phyloP scores from a whole-genome alignment of 768 basidiomycete genomes.

The Saitozyma podzolica region DNA sequence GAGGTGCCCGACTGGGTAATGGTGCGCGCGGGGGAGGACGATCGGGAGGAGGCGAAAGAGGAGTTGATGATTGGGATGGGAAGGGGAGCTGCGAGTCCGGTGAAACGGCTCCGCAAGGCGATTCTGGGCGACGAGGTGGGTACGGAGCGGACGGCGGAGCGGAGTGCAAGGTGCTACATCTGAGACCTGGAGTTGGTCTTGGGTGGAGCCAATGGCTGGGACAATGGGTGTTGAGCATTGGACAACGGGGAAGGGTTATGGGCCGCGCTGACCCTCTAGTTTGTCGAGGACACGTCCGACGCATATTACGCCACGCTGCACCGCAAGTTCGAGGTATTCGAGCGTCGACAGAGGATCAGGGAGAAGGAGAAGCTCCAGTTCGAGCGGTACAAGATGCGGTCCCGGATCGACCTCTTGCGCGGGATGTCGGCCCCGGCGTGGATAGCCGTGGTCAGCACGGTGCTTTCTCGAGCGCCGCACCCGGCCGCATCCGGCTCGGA shows the following conservation, averaged over 20 bases:
- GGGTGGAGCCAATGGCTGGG: neutral
- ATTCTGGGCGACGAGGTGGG: conserved; percentile 66
- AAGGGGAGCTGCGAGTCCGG: conserved; percentile 9
- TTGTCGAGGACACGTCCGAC: conserved; percentile 71
- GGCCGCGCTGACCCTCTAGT: conserved; percentile 52
- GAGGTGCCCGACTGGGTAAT: conserved; percentile 58
- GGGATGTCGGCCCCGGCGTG: conserved; percentile 57
- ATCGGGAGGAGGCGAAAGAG: conserved; percentile 48
- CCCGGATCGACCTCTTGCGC: conserved; percentile 79
- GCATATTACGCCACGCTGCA: conserved; percentile 77
- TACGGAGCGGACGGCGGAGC: conserved; percentile 23
- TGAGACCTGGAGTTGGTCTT: neutral
- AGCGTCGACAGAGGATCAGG: conserved; percentile 77
- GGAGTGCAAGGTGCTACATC: neutral
- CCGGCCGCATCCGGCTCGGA: neutral
- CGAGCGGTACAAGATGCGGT: conserved; percentile 86
- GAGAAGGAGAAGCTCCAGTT: conserved; percentile 91
- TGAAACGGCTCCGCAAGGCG: conserved; percentile 10
- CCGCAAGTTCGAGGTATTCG: conserved; percentile 79
- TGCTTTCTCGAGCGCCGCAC: conserved; percentile 14
- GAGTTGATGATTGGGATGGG: conserved; percentile 9
- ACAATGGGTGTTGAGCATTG: neutral
- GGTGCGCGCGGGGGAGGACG: conserved; percentile 63
- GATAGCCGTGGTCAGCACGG: conserved; percentile 26
- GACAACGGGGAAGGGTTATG: neutral